Conservation (phyloP, 768 basidiomycete genomes). For the Pisolithus microcarpus region DNA sequence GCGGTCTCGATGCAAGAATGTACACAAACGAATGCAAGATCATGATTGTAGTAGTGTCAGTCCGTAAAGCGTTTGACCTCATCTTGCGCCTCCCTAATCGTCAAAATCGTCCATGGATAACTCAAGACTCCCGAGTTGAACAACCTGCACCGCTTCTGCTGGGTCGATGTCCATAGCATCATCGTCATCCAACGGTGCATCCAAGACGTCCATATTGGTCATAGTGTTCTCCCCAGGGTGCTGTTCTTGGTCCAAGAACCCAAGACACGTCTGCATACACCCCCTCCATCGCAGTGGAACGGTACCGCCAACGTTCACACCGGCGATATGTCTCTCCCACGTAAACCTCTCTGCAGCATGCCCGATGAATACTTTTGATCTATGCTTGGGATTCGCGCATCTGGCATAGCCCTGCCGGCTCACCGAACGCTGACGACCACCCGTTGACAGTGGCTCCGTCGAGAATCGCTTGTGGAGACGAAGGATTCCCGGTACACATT, state of each 20-base stretch:
- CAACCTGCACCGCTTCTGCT: slow-evolving; percentile 13
- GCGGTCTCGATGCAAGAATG: too few species aligned
- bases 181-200: neutral
- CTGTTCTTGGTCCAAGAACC: slow-evolving; percentile 39
- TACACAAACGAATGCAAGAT: too few species aligned
- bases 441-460: slow-evolving; percentile 3
- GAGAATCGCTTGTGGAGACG: slow-evolving; percentile 17
- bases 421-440: neutral
- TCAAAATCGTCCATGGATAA: slow-evolving; percentile 24
- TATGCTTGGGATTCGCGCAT: slow-evolving; percentile 38
- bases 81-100: slow-evolving; percentile 4
- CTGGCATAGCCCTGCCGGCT: slow-evolving; percentile 35
- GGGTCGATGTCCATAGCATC: slow-evolving; percentile 9
- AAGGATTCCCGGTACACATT: slow-evolving; percentile 24
- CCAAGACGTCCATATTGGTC: neutral
- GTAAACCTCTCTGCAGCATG: slow-evolving; percentile 57
- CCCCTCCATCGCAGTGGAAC: slow-evolving; percentile 67
- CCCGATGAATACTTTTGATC: slow-evolving; percentile 38
- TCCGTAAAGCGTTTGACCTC: too few species aligned
- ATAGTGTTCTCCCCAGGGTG: neutral
- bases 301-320: slow-evolving; percentile 41
- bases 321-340: slow-evolving; percentile 54
- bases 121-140: slow-evolving; percentile 11
- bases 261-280: slow-evolving; percentile 55
- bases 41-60: too few species aligned